A percentile compares a stretch with the other conserved stretches of the same genome.
These are phyloP conservation scores for Fusarium zealandicum DNA, from an alignment of 2,329 filamentous ascomycete genomes.

Conservation along the genomic window DNA sequence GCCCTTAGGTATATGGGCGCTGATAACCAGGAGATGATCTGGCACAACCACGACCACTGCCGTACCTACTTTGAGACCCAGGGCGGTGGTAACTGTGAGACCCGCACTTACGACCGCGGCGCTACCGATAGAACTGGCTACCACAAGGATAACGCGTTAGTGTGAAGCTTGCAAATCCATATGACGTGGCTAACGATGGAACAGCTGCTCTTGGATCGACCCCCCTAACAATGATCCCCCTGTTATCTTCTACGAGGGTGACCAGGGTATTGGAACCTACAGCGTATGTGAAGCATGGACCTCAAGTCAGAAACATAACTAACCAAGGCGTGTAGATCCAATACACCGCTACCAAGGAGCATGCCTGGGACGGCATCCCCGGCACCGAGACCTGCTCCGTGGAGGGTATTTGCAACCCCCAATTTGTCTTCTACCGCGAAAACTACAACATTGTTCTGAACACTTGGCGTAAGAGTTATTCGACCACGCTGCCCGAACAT, in stretches of 20 bases:
- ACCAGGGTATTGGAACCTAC: constrained; percentile 8
- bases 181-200: not conserved
- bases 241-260: constrained; percentile 6
- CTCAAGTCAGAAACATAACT: not conserved
- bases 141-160: constrained; percentile 4
- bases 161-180: not conserved
- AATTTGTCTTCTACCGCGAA: constrained; percentile 7
- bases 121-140: not conserved
- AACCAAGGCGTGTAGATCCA: not conserved
- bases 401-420: constrained; percentile 9
- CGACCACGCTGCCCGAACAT: not conserved
- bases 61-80: constrained; percentile 9
- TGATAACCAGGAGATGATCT: constrained; percentile 5
- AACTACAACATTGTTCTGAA: constrained; percentile 6
- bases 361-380: constrained; percentile 1
- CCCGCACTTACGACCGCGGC: constrained; percentile 6
- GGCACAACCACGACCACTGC: constrained; percentile 6
- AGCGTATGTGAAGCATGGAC: not conserved
- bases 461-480: constrained; percentile 5
- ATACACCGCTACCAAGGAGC: constrained; percentile 12
- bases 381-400: not conserved
- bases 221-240: not conserved
- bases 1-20: not conserved
- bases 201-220: constrained; percentile 8
- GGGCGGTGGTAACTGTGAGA: constrained; percentile 9